Evolutionary conservation across 306 rosid genomes (phyloP), one percentile per base, ranked within the genome.

Genomic region (Begonia fuchsioides): DNA sequence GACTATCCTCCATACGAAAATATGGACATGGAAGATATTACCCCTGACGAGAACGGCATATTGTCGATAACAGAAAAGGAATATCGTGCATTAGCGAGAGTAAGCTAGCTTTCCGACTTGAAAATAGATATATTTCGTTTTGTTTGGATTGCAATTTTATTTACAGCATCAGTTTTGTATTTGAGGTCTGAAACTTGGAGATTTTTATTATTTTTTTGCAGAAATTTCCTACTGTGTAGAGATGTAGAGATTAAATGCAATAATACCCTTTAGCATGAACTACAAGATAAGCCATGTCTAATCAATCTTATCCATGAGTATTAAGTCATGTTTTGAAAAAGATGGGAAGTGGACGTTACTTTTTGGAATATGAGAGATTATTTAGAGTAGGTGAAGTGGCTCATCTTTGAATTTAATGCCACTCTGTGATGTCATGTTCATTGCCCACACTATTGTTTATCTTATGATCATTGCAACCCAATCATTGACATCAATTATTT

Each of bases 1-100:
- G 98, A 94, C 49, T 77, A 70, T 70, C 98, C 95, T 64, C 94
- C 92, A 1, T 52, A 49, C 4, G 92, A 84, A 39, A 87, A 63
- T 15, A 65, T 26, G 58, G 94, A 63, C n/a, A 65, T 26, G 58
- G 94, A 81, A 41, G 79, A 62, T 41, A 65, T 75, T 49, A 57
- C 40, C 44, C 79, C 95, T 14, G 92, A 90, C 64, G 32, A 45
- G 51, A 52, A 76, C 53, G 98, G 98, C 47, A 82, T 90, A 44
- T 79, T 65, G 55, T 79, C 94, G 2, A 41, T 73, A 56, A 62
- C 87, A 35, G 93, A 82, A 70, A 66, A 1, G 45, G 85, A 90
- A 54, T 82, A 71, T 60, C 87, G 87, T 49, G 79, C 93, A 0
- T 18, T 77, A 51, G 76, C 52, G 44, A 54, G 72, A 47, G 69